Base-by-base conservation (phyloP, 1,284 basidiomycete genomes). In the Cryptococcus sp. region DNA sequence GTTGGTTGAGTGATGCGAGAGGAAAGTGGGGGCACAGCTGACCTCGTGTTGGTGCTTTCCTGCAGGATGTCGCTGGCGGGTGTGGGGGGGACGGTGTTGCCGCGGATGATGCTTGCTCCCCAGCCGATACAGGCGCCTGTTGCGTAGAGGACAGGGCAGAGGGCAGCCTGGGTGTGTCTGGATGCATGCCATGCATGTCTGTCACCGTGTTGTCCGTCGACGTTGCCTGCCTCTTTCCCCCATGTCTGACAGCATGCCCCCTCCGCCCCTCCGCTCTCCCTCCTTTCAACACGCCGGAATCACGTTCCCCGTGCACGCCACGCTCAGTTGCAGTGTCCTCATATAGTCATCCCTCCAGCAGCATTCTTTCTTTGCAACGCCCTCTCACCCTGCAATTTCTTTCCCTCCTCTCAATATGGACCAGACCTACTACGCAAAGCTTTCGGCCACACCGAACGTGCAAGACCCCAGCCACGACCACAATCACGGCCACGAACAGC, bases 1-100 rank as follows among this genome's bases (percentile, higher is more conserved):
- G 23, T 11, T 44, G 42, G 28, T 33, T 33, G 28, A 33, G 28
- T 33, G 28, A 33, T 33, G 28, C 28, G 28, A 33, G 28, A n/a
- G 23, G 15, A 18, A 44, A 6, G 23, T 15, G 7, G 5, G 39
- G 18, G 9, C 51, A 28, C 46, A 33, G 33, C 23, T 23, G 28
- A 40, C n/a, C 33, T 16, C 28, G 9, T 33, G 28, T 33, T 33
- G 28, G n/a, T 33, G 28, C 28, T 33, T 33, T 33, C 9, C 18
- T n/a, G 28, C 55, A 75, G 73, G 2, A 70, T 75, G 68, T 71
- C 64, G 18, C 42, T 71, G 24, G 69, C 70, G 15, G 73, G 73
- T 47, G 60, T 76, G 36, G 39, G 71, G 35, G 65, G 71, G 20
- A 64, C 64, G 33, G 63, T 65, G 46, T 46, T 74, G 43, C 72